These are phyloP conservation scores for Colletotrichum orchidophilum DNA, from an alignment of 2,329 filamentous ascomycete species.

Conservation along the genomic window DNA sequence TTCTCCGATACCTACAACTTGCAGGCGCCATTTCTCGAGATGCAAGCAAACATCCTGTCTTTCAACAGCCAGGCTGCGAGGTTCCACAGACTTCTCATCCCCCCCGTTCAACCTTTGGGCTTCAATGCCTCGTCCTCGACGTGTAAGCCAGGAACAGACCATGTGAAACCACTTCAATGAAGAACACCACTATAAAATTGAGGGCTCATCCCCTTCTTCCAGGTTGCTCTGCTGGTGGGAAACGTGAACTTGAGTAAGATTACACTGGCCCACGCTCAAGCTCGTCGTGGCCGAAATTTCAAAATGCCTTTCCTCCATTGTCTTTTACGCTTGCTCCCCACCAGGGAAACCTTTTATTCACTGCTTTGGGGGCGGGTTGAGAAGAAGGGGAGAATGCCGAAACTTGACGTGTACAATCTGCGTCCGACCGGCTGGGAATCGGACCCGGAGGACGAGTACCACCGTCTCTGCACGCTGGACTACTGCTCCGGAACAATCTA, in stretches of 20 bases:
- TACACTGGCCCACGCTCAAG: neutral
- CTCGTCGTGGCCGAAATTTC: neutral
- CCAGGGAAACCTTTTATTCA: neutral
- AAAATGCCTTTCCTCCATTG: neutral
- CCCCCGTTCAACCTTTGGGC: neutral
- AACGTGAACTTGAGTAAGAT: neutral
- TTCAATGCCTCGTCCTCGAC: neutral
- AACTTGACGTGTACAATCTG: constrained; percentile 39
- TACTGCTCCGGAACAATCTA: constrained; percentile 44
- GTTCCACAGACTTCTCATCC: neutral
- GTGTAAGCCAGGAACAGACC: neutral
- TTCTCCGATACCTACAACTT: neutral
- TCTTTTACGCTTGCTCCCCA: neutral
- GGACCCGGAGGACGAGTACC: constrained; percentile 46
- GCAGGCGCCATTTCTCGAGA: neutral
- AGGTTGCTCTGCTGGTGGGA: neutral
- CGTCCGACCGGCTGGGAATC: constrained; percentile 47
- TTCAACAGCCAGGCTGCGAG: neutral
- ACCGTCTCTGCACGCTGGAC: constrained; percentile 49
- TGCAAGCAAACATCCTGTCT: neutral
- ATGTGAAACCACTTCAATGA: neutral
- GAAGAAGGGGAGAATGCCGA: neutral
- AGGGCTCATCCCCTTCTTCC: neutral
- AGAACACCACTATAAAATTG: neutral
- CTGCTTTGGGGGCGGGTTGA: neutral